These are phyloP conservation scores for Penicillium sp. DNA, from an alignment of 2,329 filamentous ascomycete species.

Conservation along the genomic window DNA sequence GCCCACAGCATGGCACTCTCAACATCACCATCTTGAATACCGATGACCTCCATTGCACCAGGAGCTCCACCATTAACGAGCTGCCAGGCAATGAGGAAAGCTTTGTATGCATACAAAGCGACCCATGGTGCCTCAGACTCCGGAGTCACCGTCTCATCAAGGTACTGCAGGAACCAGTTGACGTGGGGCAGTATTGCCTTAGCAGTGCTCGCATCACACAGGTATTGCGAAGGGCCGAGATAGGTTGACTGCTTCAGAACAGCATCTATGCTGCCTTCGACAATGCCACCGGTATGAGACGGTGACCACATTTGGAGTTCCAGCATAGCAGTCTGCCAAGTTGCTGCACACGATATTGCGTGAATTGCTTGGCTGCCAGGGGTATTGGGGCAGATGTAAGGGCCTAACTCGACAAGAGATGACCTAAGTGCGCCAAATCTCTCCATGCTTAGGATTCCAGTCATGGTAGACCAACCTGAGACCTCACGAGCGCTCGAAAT, in stretches of 20 bases:
- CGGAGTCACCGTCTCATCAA: conserved; percentile 27
- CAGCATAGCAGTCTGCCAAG: conserved; percentile 48
- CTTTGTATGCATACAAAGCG: conserved; percentile 44
- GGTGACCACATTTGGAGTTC: conserved; percentile 48
- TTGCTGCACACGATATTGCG: conserved; percentile 34
- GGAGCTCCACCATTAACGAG: conserved; percentile 32
- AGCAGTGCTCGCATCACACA: conserved; percentile 32
- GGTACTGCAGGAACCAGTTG: conserved; percentile 43
- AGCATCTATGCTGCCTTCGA: conserved; percentile 40
- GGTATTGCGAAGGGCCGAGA: conserved; percentile 33
- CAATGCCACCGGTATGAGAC: conserved; percentile 43
- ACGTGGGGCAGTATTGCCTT: conserved; percentile 39
- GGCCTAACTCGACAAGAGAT: conserved; percentile 38
- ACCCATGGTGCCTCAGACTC: conserved; percentile 44
- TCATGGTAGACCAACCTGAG: conserved; percentile 49
- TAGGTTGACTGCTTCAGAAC: conserved; percentile 36
- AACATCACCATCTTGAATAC: conserved; percentile 35
- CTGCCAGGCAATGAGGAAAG: conserved; percentile 46
- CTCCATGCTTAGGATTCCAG: conserved; percentile 44
- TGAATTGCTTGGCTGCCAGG: not conserved
- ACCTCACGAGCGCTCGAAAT: conserved; percentile 46
- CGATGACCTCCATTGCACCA: conserved; percentile 38
- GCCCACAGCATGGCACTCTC: conserved; percentile 32
- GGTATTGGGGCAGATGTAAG: conserved; percentile 27
- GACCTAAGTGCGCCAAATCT: conserved; percentile 38